A percentile compares a stretch with the other conserved stretches of the same genome.
These are phyloP conservation scores for Elymus sibiricus DNA, from an alignment of 176 grass and related monocot species.

Conservation along the genomic window DNA sequence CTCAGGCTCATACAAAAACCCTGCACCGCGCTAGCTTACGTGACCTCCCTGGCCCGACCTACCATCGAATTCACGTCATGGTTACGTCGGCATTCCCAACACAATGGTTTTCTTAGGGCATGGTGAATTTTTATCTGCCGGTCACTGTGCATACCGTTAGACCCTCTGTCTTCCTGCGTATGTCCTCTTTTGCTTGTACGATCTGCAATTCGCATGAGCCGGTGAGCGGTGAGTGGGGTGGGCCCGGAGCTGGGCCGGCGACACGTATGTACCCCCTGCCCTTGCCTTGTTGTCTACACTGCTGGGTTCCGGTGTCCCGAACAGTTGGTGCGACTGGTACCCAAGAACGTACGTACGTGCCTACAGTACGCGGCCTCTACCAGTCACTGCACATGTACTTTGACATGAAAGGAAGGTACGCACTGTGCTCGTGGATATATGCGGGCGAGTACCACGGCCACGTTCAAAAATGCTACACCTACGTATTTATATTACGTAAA, in stretches of 20 bases:
- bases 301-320: neutral
- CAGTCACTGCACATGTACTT: neutral
- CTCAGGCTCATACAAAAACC: neutral
- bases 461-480: too few relatives aligned
- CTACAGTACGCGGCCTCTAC: neutral
- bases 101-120: neutral
- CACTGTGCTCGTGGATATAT: neutral
- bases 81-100: neutral
- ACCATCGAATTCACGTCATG: constrained; percentile 17
- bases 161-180: neutral
- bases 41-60: neutral
- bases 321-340: neutral
- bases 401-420: neutral
- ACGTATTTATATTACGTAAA: too few relatives aligned
- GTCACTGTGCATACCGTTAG: neutral
- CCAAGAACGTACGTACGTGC: neutral
- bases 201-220: neutral
- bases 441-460: neutral
- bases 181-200: neutral
- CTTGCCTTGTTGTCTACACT: neutral
- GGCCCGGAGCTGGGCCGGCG: neutral
- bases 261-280: too few relatives aligned
- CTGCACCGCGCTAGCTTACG: neutral
- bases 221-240: neutral
- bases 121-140: neutral